Base-by-base conservation (phyloP, 1,284 basidiomycete species). In the Afroboletus lepidellus region DNA sequence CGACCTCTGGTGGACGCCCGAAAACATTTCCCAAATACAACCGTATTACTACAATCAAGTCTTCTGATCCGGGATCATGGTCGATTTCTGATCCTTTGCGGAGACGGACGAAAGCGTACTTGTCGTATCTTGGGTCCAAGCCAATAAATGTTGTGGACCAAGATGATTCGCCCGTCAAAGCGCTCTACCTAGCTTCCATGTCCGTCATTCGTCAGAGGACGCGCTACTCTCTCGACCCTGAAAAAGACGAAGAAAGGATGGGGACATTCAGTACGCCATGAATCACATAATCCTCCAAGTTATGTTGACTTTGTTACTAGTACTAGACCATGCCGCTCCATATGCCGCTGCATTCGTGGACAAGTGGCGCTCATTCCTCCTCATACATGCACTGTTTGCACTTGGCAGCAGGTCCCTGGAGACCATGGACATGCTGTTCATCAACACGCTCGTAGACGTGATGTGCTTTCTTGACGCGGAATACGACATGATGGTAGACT, bases 211-310 rank as follows among this genome's bases (percentile, higher is more conserved):
- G 3, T 9, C 13, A 3, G 23, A 46, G 55, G 46, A 12, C 6
- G 32, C 3, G 2, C 5, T 18, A 20, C 8, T 20, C 7, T 18
- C 34, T 36, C 7, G 16, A 36, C 18, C 34, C n/a, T 5, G 34
- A 48, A 27, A 27, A 25, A 8, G 61, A 58, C 7, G 9, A 34
- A 18, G 47, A 36, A 24, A 57, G 15, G 41, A 57, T 60, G 55
- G 41, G 43, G 15, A 57, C 53, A 33, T 60, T 57, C 38, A 12
- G 63, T 62, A 61, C n/a, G 58, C 12, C 24, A 5, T 12, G 8
- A 42, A 24, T n/a, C 16, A 9, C 12, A 8, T 15, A 32, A 13
- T 13, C 12, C 15, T 30, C 12, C 29, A 5, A 13, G 29, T 30
- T 13, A 18, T 18, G 4, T 16, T 18, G 33, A 20, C 7, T 34